A percentile compares a stretch with the other conserved stretches of the same genome.
Evolutionary conservation across 495 filamentous ascomycete species (phyloP).

Genomic region (Neurospora tetrasperma): DNA sequence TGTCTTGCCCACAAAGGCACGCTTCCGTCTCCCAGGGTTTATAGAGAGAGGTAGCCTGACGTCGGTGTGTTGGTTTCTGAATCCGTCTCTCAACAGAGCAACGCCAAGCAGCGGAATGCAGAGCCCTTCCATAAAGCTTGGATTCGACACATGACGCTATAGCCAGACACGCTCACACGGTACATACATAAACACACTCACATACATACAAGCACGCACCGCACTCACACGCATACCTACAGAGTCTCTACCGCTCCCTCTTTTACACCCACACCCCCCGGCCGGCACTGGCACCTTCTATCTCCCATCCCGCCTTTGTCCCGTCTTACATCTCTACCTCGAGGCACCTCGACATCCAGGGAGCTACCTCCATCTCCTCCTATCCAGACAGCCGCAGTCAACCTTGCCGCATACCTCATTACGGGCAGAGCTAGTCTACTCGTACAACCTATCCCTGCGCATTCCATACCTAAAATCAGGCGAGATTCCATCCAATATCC

Average conservation of each 20-base stretch:
- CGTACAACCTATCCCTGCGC: neutral
- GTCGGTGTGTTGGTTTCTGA: neutral
- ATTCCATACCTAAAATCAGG: conserved; percentile 6
- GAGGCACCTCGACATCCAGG: neutral
- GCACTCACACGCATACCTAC: neutral
- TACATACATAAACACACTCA: neutral
- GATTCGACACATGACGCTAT: neutral
- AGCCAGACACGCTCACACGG: neutral
- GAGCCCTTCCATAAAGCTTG: neutral
- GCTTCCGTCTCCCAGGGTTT: neutral
- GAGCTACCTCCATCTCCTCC: neutral
- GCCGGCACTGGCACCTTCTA: neutral
- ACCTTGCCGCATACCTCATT: neutral
- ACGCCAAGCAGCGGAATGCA: neutral
- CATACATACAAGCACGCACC: neutral
- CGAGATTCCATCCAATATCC: conserved; percentile 1
- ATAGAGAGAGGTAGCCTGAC: neutral
- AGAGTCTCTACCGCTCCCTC: neutral
- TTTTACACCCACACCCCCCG: neutral
- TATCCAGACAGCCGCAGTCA: neutral
- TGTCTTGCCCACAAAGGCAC: neutral
- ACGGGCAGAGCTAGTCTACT: neutral
- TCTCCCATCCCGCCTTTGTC: neutral
- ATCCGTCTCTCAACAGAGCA: neutral
- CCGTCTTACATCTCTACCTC: neutral